phyloP scores from a whole-genome alignment of 768 basidiomycete genomes.

The Amanita phalloides region DNA sequence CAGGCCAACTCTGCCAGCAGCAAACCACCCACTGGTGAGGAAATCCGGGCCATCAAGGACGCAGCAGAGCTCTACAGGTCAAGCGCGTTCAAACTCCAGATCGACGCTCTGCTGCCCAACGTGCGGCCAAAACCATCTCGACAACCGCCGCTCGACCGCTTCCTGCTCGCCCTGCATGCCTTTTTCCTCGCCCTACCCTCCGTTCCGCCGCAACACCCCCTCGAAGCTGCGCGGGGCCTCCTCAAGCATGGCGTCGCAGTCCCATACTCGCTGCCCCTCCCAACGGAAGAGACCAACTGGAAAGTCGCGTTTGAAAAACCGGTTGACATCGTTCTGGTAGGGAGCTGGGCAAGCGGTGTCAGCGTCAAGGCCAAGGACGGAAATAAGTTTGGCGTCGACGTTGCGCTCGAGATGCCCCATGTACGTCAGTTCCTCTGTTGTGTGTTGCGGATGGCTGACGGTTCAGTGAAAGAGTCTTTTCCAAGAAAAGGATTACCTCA shows the following conservation, averaged over 20 bases:
- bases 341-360: conserved; percentile 79
- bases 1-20: conserved; percentile 24
- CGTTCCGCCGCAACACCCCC: conserved; percentile 49
- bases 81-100: conserved; percentile 76
- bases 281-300: conserved; percentile 79
- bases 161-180: conserved; percentile 58
- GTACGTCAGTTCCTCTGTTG: conserved; percentile 29
- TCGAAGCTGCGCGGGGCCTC: conserved; percentile 48
- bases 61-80: conserved; percentile 68
- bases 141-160: conserved; percentile 50
- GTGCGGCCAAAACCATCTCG: conserved; percentile 54
- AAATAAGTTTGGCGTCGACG: conserved; percentile 57
- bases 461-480: conserved; percentile 50
- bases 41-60: conserved; percentile 63
- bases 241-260: conserved; percentile 47
- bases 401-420: conserved; percentile 81
- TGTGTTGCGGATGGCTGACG: neutral
- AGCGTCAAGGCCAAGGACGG: conserved; percentile 64
- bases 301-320: conserved; percentile 76
- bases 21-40: conserved; percentile 57
- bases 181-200: conserved; percentile 51
- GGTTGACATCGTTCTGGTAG: conserved; percentile 63
- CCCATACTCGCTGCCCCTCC: conserved; percentile 60
- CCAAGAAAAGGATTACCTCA: conserved; percentile 91
- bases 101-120: conserved; percentile 72